These are phyloP conservation scores for Suillus sp. DNA, from an alignment of 768 basidiomycete species.

Conservation along the genomic window DNA sequence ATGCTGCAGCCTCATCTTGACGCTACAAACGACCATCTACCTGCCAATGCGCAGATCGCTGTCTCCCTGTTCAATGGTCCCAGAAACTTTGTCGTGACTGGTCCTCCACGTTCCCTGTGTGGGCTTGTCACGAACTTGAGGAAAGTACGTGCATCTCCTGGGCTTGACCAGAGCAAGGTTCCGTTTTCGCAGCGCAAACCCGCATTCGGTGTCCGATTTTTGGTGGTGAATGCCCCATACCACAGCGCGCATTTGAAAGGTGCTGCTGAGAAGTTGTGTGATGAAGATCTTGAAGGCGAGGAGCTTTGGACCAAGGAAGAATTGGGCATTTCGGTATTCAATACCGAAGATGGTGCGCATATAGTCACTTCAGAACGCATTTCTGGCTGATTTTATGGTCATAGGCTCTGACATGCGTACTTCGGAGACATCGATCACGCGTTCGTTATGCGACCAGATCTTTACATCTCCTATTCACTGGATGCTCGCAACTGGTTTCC, in stretches of 20 bases:
- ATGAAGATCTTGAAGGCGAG: constrained; percentile 74
- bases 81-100: constrained; percentile 89
- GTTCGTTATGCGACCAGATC: constrained; percentile 90
- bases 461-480: constrained; percentile 93
- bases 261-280: constrained; percentile 72
- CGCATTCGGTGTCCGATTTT: constrained; percentile 89
- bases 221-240: constrained; percentile 95
- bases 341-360: constrained; percentile 87
- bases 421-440: constrained; percentile 71
- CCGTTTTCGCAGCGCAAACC: constrained; percentile 95
- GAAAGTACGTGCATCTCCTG: constrained; percentile 84
- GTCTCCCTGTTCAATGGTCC: constrained; percentile 95
- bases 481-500: constrained; percentile 88
- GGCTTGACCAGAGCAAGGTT: constrained; percentile 90
- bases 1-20: constrained; percentile 80
- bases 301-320: constrained; percentile 76
- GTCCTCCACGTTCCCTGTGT: constrained; percentile 87
- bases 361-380: constrained; percentile 21
- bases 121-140: constrained; percentile 90
- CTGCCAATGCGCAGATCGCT: constrained; percentile 72
- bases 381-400: constrained; percentile 18
- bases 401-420: constrained; percentile 84
- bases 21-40: constrained; percentile 86
- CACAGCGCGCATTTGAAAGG: constrained; percentile 85
- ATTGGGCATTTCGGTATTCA: constrained; percentile 81